Percentiles rank a stretch among this genome's conserved stretches.
Evolutionary conservation across 2,329 filamentous ascomycete species (phyloP).

Genomic region (Trichoderma citrinoviride): DNA sequence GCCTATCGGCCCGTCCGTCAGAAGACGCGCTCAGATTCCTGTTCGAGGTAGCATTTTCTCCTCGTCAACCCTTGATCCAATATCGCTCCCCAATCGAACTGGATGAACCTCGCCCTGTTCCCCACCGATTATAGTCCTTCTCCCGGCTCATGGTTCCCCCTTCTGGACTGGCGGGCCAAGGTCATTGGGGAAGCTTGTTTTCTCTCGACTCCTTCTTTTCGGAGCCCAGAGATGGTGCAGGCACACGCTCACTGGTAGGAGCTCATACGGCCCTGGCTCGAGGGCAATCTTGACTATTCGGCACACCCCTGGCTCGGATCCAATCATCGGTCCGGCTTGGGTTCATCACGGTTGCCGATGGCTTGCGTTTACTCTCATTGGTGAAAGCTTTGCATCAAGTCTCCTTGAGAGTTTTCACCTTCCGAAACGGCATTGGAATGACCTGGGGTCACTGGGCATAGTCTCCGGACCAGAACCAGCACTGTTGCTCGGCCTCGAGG

Average conservation of each 20-base stretch:
- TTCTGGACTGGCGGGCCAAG: slow-evolving; percentile 17
- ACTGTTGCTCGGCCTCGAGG: not conserved
- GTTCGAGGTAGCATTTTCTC: slow-evolving; percentile 16
- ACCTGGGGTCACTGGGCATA: slow-evolving; percentile 18
- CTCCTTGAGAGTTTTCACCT: slow-evolving; percentile 18
- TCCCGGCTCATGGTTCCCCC: slow-evolving; percentile 12
- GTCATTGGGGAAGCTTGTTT: slow-evolving; percentile 17
- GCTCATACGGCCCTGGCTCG: slow-evolving; percentile 14
- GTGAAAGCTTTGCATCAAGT: not conserved
- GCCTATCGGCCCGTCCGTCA: slow-evolving; percentile 23
- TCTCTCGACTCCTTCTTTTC: not conserved
- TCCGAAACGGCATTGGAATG: slow-evolving; percentile 21
- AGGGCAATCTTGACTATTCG: not conserved
- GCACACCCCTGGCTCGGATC: not conserved
- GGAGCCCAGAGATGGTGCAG: not conserved
- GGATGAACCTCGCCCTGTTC: not conserved
- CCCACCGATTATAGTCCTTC: slow-evolving; percentile 1
- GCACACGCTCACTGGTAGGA: not conserved
- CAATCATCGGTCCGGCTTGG: slow-evolving; percentile 11
- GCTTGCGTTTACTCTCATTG: slow-evolving; percentile 16
- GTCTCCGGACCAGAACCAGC: not conserved
- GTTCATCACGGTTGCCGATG: slow-evolving; percentile 13
- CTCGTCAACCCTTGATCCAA: slow-evolving; percentile 8
- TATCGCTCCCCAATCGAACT: slow-evolving; percentile 7
- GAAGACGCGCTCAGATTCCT: slow-evolving; percentile 20